Percentiles rank a stretch among this genome's conserved stretches.
These are phyloP conservation scores for Rhizoctonia solani DNA, from an alignment of 1,284 basidiomycete species.

Conservation along the genomic window DNA sequence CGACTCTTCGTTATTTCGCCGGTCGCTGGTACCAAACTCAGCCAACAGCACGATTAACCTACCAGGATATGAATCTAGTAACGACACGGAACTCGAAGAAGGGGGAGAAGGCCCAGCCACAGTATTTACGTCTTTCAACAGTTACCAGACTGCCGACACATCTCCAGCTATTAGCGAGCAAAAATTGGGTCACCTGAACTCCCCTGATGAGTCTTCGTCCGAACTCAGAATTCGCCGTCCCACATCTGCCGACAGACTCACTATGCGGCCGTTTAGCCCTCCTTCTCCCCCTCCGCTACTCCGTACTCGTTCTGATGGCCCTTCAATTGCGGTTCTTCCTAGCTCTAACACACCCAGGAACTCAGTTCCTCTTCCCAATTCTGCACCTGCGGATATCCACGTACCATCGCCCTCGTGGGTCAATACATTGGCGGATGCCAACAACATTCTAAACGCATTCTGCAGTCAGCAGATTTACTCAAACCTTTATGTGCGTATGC, in stretches of 20 bases:
- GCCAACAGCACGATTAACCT: neutral
- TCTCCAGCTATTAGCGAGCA: neutral
- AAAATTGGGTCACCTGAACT: neutral
- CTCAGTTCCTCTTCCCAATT: neutral
- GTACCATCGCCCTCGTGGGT: neutral
- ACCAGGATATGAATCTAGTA: slow-evolving; percentile 15
- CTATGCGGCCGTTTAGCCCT: neutral
- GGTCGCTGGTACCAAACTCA: neutral
- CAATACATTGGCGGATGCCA: neutral
- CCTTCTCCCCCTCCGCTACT: slow-evolving; percentile 4
- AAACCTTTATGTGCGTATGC: neutral
- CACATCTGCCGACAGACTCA: slow-evolving; percentile 32
- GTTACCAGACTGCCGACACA: slow-evolving; percentile 14
- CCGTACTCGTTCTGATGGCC: slow-evolving; percentile 18
- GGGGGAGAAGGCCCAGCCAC: neutral
- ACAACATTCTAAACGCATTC: slow-evolving; percentile 10
- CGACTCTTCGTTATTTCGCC: neutral
- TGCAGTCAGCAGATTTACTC: slow-evolving; percentile 12
- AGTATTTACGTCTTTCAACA: slow-evolving; percentile 8
- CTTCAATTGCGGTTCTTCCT: neutral
- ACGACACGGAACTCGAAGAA: slow-evolving; percentile 31
- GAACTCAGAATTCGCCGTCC: slow-evolving; percentile 2
- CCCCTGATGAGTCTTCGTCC: neutral
- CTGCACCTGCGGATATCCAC: neutral
- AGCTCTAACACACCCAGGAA: neutral